A percentile compares a stretch with the other conserved stretches of the same genome.
Evolutionary conservation across 2,329 filamentous ascomycete genomes (phyloP).

Genomic region (Calonectria hongkongensis): DNA sequence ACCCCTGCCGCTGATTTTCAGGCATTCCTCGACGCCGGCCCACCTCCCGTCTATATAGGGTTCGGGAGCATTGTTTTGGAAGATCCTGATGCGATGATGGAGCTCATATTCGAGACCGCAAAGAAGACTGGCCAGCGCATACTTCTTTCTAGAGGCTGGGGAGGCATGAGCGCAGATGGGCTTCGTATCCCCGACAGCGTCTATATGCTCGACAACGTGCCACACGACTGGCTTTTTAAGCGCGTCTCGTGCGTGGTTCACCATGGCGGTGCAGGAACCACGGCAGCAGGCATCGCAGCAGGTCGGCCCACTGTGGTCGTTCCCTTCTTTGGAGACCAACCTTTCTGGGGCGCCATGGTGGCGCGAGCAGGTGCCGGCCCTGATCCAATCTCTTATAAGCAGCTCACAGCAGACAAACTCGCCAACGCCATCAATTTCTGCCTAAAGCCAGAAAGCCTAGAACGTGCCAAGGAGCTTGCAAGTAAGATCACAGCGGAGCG

Average conservation of each 20-base stretch:
- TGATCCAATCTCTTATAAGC: constrained; percentile 80
- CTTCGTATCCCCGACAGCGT: constrained; percentile 83
- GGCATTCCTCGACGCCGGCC: constrained; percentile 79
- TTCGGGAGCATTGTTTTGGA: constrained; percentile 90
- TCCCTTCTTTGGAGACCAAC: constrained; percentile 91
- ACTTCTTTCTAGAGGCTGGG: constrained; percentile 91
- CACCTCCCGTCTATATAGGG: constrained; percentile 86
- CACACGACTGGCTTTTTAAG: constrained; percentile 93
- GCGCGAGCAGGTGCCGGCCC: constrained; percentile 83
- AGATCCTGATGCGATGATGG: constrained; percentile 82
- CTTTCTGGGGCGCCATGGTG: constrained; percentile 88
- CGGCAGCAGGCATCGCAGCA: constrained; percentile 87
- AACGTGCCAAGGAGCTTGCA: background rate
- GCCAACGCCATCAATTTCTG: constrained; percentile 73
- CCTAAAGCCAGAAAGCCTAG: too few relatives aligned
- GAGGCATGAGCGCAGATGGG: constrained; percentile 84
- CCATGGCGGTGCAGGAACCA: constrained; percentile 93
- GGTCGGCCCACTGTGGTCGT: constrained; percentile 89
- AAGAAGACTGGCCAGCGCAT: constrained; percentile 81
- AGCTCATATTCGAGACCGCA: constrained; percentile 83
- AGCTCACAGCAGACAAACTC: constrained; percentile 79
- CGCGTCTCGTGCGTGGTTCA: constrained; percentile 89
- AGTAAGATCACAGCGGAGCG: constrained; percentile 24
- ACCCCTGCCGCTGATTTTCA: constrained; percentile 79
- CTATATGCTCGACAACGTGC: constrained; percentile 89